These are phyloP conservation scores for Jatropha multifida DNA, from an alignment of 441 rosid genomes.

Conservation along the genomic window DNA sequence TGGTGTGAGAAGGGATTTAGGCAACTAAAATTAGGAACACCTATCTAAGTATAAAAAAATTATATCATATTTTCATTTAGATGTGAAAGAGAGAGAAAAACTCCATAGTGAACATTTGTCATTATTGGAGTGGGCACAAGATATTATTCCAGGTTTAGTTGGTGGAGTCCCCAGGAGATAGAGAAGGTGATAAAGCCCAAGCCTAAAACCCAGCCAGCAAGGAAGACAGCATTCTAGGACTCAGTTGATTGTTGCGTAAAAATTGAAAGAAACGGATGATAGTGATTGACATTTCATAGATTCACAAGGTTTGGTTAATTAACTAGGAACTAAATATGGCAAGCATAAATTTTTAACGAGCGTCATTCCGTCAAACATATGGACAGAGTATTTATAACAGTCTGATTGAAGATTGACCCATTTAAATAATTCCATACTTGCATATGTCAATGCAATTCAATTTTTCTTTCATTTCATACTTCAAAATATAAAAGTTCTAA, in stretches of 20 bases:
- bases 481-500: conserved; percentile 9
- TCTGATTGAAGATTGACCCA: neutral
- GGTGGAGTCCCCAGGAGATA: neutral
- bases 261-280: neutral
- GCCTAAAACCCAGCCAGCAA: too few relatives aligned
- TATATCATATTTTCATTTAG: neutral
- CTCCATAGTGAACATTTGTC: neutral
- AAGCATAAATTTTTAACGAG: neutral
- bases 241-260: neutral
- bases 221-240: too few relatives aligned
- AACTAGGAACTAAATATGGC: too few relatives aligned
- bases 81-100: neutral
- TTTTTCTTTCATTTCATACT: conserved; percentile 18
- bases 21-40: neutral
- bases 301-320: too few relatives aligned
- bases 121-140: neutral
- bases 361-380: neutral
- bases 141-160: neutral
- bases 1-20: neutral
- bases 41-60: neutral
- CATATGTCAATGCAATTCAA: conserved; percentile 1
- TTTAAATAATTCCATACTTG: neutral
- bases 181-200: too few relatives aligned
- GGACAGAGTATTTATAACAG: neutral
- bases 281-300: neutral